Evolutionary conservation across 2,329 filamentous ascomycete genomes (phyloP), one percentile per base, ranked within the genome.

Genomic region (Colletotrichum tabaci): DNA sequence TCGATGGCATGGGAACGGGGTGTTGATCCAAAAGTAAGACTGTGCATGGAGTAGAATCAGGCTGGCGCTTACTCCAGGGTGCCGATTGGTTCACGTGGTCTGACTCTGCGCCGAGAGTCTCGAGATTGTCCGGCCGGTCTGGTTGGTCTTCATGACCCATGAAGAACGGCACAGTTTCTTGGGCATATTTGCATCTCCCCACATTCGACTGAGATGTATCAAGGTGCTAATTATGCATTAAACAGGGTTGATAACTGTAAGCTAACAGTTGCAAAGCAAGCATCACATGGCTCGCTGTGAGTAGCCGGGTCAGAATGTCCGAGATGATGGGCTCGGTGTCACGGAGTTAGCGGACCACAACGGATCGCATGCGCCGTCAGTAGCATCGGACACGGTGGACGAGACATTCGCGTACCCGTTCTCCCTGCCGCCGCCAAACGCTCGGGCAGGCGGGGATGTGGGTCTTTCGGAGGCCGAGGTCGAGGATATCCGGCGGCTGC

Each of bases 391-490:
- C 18, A 12, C 49, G 57, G 79, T 80, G 23, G 83, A 85, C 16
- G 84, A 87, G 4, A 84, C 86, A n/a, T 87, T 87, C 38, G 88
- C 96, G 70, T 92, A 96, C 78, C 93, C 93, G 3, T 89, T 94
- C 77, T 97, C 94, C 81, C 81, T 90, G 52, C 88, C 92, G 46
- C 92, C 94, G 0, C 78, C 83, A 35, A 84, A 88, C 42, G 88
- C 89, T 30, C 86, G 87, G 65, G 88, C 91, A 2, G 92, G 95
- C 79, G 87, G 91, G 66, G 90, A 95, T 78, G 84, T 93, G 47
- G 92, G 92, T 1, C 87, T 97, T 3, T 93, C 93, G 0, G 86
- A 90, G 21, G 82, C 85, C 35, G 94, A 96, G 82, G 94, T 94
- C 1, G 93, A 95, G 74, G 93, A 96, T 71, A 91, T 94, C 53